Evolutionary conservation across 768 basidiomycete species (phyloP), one percentile per base, ranked within the genome.

Genomic region (Asterophora lycoperdoides): DNA sequence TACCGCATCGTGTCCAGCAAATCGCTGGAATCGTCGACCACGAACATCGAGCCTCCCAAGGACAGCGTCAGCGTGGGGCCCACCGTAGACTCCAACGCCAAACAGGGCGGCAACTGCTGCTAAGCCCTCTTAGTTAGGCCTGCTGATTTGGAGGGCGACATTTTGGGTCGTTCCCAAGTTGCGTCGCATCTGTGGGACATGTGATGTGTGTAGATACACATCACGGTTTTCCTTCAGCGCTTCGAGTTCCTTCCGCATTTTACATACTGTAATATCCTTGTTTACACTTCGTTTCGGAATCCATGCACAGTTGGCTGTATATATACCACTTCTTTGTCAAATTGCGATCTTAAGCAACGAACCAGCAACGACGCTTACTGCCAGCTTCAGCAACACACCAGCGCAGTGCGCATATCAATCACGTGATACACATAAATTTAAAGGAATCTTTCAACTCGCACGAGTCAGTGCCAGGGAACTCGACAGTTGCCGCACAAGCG

Each of bases 1-100:
- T 97, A 97, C 78, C 89, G 87, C 63, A 93, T 97, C 65, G 93
- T 93, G 32, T 97, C 95, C 44, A 89, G 83, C 79, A 97, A 95
- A 71, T 82, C 90, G 40, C 84, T 99, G 49, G 95, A 98, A 64
- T 84, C 86, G 56, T 85, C 65, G 68, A 84, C 63, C 71, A 89
- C 71, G 74, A 85, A 67, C 79, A 87, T 81, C 78, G 84, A 80
- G 76, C 89, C 66, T 69, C 91, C 62, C 15, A 91, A 89, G 48
- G 85, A 91, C 65, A 90, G 85, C 48, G 87, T 98, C 70, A 85
- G 80, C 29, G 88, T 98, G 52, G 82, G 80, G 33, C 84, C 82
- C n/a, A 87, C 79, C 57, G 75, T 83, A 45, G 84, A 87, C 60
- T 67, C 78, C 49, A 78, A 75, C 57, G 72, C 75, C 37, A 72